Evolutionary conservation across 2,329 filamentous ascomycete species (phyloP), one percentile per base, ranked within the genome.

Genomic region (Metarhizium humberi): DNA sequence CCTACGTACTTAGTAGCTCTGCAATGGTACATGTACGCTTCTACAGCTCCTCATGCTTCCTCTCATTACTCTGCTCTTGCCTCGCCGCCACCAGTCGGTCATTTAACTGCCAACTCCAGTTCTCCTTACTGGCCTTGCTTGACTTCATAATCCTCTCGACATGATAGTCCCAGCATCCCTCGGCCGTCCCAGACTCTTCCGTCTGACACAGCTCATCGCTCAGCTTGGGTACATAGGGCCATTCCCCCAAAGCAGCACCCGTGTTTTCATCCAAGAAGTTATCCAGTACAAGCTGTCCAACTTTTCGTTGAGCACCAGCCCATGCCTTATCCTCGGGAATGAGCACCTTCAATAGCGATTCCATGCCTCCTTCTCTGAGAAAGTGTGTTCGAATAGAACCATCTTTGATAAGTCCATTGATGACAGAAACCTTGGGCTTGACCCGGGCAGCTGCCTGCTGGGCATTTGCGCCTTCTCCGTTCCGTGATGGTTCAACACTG

Each of bases 231-330:
- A 60, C 62, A 25, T 59, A 71, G 0, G 82, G 82, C 81, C 81
- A 86, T 58, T 80, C 69, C 0, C 81, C 80, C 18, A 77, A 59
- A 29, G 72, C 71, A 2, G 83, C 83, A 45, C 83, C 82, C 75
- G 85, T 83, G 55, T 79, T 75, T 58, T 78, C 76, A 62, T 88
- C 84, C n/a, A 88, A 70, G 63, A 87, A 88, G 57, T 77, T 84
- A 63, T 88, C 85, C 38, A 80, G 73, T 32, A 86, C 75, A 55
- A 87, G 73, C 57, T 82, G 74, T 2, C 78, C 81, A 29, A 79
- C 77, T 62, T 78, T 81, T 56, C 74, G 75, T 63, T 79, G 75
- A 6, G 79, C 75, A 1, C 69, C 64, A 14, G 75, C 75, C 72
- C 82, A 81, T 30, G 74, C 72, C 4, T 71, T 67, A n/a, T 70